Conservation (phyloP, 805 yeast species). For the Yueomyces sp. region DNA sequence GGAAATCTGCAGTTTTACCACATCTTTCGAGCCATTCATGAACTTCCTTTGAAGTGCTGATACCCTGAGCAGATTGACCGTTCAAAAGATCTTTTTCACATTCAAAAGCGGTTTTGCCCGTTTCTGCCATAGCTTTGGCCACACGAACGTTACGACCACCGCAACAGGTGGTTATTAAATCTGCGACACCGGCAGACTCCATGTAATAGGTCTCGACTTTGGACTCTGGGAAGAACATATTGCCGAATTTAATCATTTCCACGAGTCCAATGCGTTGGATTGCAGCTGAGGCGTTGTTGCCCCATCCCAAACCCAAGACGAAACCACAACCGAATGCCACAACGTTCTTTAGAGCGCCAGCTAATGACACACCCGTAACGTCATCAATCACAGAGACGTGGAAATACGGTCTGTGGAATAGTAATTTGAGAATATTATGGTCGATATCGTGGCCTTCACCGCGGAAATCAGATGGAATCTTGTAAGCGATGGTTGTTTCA, state of each 20-base stretch:
- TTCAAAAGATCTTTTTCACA: conserved; percentile 76
- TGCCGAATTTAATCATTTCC: conserved; percentile 79
- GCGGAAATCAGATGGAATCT: conserved; percentile 44
- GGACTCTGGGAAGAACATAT: conserved; percentile 62
- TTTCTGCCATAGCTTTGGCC: conserved; percentile 70
- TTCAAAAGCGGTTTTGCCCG: conserved; percentile 62
- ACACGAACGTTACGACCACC: conserved; percentile 95
- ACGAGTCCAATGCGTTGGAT: conserved; percentile 88
- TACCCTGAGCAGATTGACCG: conserved; percentile 95
- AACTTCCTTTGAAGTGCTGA: conserved; percentile 80
- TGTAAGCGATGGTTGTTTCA: conserved; percentile 92
- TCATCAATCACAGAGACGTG: conserved; percentile 86
- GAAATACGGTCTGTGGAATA: conserved; percentile 96
- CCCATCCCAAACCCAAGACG: conserved; percentile 97
- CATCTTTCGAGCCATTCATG: conserved; percentile 52
- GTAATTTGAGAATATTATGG: conserved; percentile 50
- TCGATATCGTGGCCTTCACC: conserved; percentile 42
- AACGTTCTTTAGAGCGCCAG: conserved; percentile 93
- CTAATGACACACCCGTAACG: conserved; percentile 88
- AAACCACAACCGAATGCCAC: conserved; percentile 94
- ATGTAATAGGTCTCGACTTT: conserved; percentile 70
- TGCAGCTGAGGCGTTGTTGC: conserved; percentile 96
- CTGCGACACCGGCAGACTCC: conserved; percentile 97
- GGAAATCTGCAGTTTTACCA: conserved; percentile 51
- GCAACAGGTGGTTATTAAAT: conserved; percentile 88